Conservation (phyloP, 2,329 filamentous ascomycete genomes). For the Aureobasidium sp. region DNA sequence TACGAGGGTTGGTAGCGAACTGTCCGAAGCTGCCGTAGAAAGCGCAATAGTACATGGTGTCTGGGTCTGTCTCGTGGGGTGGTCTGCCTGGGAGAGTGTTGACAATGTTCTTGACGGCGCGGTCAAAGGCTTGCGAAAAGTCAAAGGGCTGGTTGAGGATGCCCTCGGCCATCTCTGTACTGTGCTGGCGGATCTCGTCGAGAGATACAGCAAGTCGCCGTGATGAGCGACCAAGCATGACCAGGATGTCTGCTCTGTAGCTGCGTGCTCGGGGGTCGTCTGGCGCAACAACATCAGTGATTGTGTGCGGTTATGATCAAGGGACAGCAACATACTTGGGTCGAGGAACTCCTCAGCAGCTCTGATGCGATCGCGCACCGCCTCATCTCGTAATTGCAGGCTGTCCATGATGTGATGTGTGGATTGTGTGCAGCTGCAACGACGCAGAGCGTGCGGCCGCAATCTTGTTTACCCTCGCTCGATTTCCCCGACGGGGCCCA, state of each 20-base stretch:
- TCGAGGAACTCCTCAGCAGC: constrained; percentile 89
- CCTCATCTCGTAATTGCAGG: constrained; percentile 73
- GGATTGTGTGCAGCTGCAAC: neutral
- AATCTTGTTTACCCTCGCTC: constrained; percentile 3
- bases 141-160: constrained; percentile 83
- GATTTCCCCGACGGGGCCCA: neutral
- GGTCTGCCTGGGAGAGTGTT: constrained; percentile 68
- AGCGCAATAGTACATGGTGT: constrained; percentile 88
- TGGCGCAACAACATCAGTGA: constrained; percentile 24
- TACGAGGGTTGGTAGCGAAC: constrained; percentile 88
- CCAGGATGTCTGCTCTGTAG: constrained; percentile 82
- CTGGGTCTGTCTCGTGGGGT: constrained; percentile 64
- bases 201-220: constrained; percentile 52
- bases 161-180: constrained; percentile 67
- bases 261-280: constrained; percentile 52
- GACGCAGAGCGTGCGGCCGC: neutral
- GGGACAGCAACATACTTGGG: constrained; percentile 52
- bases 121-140: constrained; percentile 78
- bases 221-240: constrained; percentile 56
- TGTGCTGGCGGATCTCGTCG: constrained; percentile 87
- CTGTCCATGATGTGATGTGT: constrained; percentile 51
- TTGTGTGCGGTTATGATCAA: constrained; percentile 1
- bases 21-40: constrained; percentile 94
- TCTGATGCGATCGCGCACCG: constrained; percentile 72
- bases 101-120: constrained; percentile 81